Evolutionary conservation across 2,329 filamentous ascomycete species (phyloP).

Genomic region (Cladosporium sp.): DNA sequence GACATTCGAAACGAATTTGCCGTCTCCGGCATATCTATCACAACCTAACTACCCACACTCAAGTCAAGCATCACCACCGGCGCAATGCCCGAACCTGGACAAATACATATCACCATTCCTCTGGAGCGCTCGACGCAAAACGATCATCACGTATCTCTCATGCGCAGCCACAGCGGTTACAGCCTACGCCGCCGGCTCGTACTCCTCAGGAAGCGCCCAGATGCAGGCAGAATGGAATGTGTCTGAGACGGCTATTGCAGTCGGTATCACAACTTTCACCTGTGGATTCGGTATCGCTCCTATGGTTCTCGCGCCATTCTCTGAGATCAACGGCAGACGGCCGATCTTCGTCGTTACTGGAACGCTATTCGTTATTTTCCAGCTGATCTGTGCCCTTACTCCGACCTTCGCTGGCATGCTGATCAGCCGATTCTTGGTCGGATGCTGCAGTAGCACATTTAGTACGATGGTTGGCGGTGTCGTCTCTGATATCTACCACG

Average conservation of each 20-base stretch:
- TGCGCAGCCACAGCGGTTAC: constrained; percentile 76
- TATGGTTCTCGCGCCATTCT: constrained; percentile 86
- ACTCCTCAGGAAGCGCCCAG: constrained; percentile 67
- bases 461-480: constrained; percentile 92
- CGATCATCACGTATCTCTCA: constrained; percentile 69
- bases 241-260: constrained; percentile 65
- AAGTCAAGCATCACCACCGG: constrained; percentile 35
- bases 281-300: constrained; percentile 78
- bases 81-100: constrained; percentile 65
- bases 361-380: constrained; percentile 69
- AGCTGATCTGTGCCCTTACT: constrained; percentile 73
- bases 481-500: constrained; percentile 80
- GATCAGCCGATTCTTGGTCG: constrained; percentile 72
- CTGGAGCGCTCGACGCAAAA: constrained; percentile 72
- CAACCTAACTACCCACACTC: constrained; percentile 26
- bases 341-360: constrained; percentile 79
- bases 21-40: constrained; percentile 45
- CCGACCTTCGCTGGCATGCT: constrained; percentile 72
- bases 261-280: constrained; percentile 81
- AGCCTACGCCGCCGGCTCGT: constrained; percentile 79
- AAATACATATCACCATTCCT: constrained; percentile 69
- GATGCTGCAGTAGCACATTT: constrained; percentile 76
- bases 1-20: constrained; percentile 62
- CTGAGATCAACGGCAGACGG: constrained; percentile 82
- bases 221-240: constrained; percentile 68